These are phyloP conservation scores for Candida ipomoeae DNA, from an alignment of 805 yeast species.

Conservation along the genomic window DNA sequence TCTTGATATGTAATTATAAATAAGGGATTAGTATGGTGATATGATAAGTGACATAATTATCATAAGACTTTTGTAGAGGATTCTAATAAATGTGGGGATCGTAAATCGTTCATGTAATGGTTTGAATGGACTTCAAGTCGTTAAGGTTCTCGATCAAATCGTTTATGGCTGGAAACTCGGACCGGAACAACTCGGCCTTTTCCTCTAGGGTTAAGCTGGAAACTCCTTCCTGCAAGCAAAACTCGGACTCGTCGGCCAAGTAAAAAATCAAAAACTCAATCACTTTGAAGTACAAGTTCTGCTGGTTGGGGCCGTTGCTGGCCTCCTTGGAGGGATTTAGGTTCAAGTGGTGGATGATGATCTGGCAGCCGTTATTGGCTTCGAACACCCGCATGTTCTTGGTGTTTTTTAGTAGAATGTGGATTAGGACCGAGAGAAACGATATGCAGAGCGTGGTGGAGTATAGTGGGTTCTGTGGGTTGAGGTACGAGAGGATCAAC, in stretches of 20 bases:
- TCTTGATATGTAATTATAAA: too few relatives aligned
- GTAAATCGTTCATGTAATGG: neutral
- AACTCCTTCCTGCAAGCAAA: conserved; percentile 3
- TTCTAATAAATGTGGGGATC: neutral
- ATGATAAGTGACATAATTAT: too few relatives aligned
- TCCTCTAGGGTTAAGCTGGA: conserved; percentile 16
- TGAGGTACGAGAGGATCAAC: conserved; percentile 25
- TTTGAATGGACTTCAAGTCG: conserved; percentile 19
- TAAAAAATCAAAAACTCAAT: conserved; percentile 70
- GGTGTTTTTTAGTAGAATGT: conserved; percentile 53
- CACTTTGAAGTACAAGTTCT: conserved; percentile 56
- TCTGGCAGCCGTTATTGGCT: conserved; percentile 48
- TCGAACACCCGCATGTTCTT: conserved; percentile 60
- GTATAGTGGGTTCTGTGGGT: conserved; percentile 5
- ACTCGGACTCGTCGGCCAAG: conserved; percentile 55
- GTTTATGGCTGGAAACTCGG: conserved; percentile 39
- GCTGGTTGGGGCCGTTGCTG: conserved; percentile 20
- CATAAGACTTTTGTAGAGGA: neutral
- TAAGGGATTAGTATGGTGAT: too few relatives aligned
- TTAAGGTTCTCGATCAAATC: conserved; percentile 33
- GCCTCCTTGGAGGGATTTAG: conserved; percentile 6
- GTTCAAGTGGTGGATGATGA: conserved; percentile 40
- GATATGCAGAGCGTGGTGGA: conserved; percentile 24
- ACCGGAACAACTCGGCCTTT: conserved; percentile 33
- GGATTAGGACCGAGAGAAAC: conserved; percentile 52